These are phyloP conservation scores for Pichia sp. DNA, from an alignment of 1,139 yeast genomes.

Conservation along the genomic window DNA sequence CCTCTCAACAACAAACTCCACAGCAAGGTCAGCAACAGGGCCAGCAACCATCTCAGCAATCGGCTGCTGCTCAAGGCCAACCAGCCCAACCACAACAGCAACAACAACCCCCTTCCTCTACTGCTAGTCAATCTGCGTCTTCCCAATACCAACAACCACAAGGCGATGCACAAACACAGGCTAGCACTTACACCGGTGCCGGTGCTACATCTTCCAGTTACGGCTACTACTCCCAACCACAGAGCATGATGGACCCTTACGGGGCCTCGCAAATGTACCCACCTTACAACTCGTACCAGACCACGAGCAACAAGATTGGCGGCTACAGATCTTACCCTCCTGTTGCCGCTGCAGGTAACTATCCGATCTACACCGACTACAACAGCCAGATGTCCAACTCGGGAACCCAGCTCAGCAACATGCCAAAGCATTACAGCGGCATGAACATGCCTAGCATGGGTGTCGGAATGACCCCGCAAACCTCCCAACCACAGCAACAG, in stretches of 20 bases:
- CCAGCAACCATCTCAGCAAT: constrained; percentile 4
- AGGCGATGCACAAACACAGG: too few species aligned
- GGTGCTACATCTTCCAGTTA: neutral
- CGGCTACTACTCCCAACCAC: neutral
- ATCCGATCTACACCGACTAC: constrained; percentile 6
- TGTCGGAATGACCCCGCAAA: neutral
- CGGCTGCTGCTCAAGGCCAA: constrained; percentile 11
- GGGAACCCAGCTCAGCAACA: neutral
- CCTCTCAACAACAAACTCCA: constrained; percentile 6
- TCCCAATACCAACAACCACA: neutral
- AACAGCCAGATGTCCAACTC: neutral
- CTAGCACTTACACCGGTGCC: too few species aligned
- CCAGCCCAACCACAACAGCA: constrained; percentile 9
- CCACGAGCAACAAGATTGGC: neutral
- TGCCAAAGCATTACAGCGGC: neutral
- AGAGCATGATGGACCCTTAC: neutral
- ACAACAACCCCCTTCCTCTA: constrained; percentile 9
- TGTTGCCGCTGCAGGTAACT: neutral
- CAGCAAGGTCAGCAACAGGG: neutral
- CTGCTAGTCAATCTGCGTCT: neutral
- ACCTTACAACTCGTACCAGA: neutral
- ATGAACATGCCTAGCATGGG: neutral
- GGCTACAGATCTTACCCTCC: constrained; percentile 2
- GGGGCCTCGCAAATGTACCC: constrained; percentile 1
- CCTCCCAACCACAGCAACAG: neutral